Evolutionary conservation across 495 filamentous ascomycete genomes (phyloP).

Genomic region (Collariella sp.): DNA sequence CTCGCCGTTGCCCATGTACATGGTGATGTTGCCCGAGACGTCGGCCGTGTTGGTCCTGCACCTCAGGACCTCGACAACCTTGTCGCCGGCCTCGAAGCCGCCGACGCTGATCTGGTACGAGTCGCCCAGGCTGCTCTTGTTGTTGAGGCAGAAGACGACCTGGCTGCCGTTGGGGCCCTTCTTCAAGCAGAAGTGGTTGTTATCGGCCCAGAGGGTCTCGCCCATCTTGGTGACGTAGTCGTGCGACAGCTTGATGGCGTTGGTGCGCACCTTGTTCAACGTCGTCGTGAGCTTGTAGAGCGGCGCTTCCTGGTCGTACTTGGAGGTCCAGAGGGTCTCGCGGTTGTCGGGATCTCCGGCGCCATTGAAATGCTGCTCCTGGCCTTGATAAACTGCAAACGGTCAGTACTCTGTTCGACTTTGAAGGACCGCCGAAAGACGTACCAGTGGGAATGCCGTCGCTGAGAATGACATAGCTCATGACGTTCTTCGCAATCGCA

Average conservation of each 20-base stretch:
- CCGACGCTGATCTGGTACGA: constrained; percentile 15
- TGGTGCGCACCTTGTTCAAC: constrained; percentile 54
- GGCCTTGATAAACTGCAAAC: constrained; percentile 41
- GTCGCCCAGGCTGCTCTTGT: constrained; percentile 25
- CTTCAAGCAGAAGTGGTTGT: constrained; percentile 50
- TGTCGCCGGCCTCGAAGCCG: constrained; percentile 22
- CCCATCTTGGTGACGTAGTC: constrained; percentile 48
- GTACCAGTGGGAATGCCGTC: constrained; percentile 43
- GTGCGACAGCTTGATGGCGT: constrained; percentile 40
- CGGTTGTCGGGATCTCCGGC: constrained; percentile 55
- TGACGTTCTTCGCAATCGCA: constrained; percentile 59
- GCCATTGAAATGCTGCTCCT: constrained; percentile 65
- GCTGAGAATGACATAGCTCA: constrained; percentile 59
- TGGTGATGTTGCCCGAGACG: constrained; percentile 16
- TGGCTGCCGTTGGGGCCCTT: constrained; percentile 56
- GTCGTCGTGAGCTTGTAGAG: constrained; percentile 52
- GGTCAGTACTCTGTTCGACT: neutral
- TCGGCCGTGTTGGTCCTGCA: constrained; percentile 21
- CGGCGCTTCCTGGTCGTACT: constrained; percentile 48
- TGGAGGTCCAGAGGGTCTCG: constrained; percentile 62
- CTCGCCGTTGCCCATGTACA: constrained; percentile 20
- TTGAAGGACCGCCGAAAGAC: neutral
- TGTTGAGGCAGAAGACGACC: constrained; percentile 28
- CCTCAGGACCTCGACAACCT: constrained; percentile 23
- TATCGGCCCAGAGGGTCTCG: constrained; percentile 46